Conservation (phyloP, 345 rosid species). For the Hibiscus syriacus region DNA sequence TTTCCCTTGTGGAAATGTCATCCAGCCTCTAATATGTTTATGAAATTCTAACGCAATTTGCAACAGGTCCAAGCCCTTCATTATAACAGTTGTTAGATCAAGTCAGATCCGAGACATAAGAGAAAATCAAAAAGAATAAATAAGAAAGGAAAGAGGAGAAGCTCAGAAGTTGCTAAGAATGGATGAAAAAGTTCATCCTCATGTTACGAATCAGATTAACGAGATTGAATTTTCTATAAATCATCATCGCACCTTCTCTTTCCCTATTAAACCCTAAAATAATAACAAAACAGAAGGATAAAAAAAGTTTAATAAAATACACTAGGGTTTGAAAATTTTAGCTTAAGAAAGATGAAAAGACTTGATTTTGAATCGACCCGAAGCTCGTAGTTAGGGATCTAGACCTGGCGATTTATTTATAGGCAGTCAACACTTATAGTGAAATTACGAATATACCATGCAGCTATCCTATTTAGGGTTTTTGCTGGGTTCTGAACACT, state of each 20-base stretch:
- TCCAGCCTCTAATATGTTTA: too few relatives aligned
- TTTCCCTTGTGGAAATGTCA: too few relatives aligned
- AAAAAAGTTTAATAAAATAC: neutral
- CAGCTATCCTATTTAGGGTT: neutral
- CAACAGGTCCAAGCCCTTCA: too few relatives aligned
- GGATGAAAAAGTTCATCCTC: constrained; percentile 16
- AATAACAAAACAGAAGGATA: neutral
- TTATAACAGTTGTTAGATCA: too few relatives aligned
- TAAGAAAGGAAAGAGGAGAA: neutral
- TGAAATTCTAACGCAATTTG: too few relatives aligned
- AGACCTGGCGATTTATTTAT: neutral
- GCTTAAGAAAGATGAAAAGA: too few relatives aligned
- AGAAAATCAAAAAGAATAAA: neutral
- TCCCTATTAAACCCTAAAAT: neutral
- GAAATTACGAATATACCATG: neutral
- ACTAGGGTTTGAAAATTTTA: neutral
- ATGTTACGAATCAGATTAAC: constrained; percentile 22
- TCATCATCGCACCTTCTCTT: constrained; percentile 21
- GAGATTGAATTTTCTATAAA: constrained; percentile 12
- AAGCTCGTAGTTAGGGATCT: neutral
- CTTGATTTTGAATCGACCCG: neutral
- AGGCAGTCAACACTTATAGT: neutral
- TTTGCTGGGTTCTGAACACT: neutral
- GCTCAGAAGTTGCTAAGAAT: constrained; percentile 21
- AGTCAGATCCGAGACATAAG: neutral